Evolutionary conservation across 306 rosid species (phyloP).

Genomic region (Quillaja saponaria): DNA sequence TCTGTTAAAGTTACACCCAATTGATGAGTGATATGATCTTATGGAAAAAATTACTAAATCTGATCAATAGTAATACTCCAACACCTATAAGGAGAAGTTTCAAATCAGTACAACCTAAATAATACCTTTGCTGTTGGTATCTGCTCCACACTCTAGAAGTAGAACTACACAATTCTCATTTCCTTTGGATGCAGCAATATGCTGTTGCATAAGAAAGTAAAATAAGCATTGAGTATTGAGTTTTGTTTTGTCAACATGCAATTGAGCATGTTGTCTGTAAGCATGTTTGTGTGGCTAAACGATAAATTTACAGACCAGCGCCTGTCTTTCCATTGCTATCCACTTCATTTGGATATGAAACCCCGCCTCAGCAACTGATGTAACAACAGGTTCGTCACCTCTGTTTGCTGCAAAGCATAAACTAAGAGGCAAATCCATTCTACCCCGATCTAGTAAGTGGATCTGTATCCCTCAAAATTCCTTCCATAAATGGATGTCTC

Average conservation of each 20-base stretch:
- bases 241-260: not conserved
- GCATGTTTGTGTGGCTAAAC: not conserved
- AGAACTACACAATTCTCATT: slow-evolving; percentile 44
- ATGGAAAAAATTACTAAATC: no score
- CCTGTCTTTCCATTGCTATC: slow-evolving; percentile 53
- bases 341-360: slow-evolving; percentile 66
- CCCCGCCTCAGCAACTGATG: slow-evolving; percentile 53
- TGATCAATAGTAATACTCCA: not conserved
- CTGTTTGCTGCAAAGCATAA: slow-evolving; percentile 65
- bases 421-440: slow-evolving; percentile 59
- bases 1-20: slow-evolving; percentile 40
- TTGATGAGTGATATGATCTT: not conserved
- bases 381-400: slow-evolving; percentile 50
- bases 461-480: slow-evolving; percentile 52
- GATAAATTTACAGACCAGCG: slow-evolving; percentile 59
- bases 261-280: not conserved
- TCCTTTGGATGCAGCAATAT: slow-evolving; percentile 67
- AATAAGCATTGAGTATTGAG: not conserved
- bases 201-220: slow-evolving; percentile 44
- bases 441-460: slow-evolving; percentile 57
- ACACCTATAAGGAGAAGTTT: not conserved
- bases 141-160: slow-evolving; percentile 60
- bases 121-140: slow-evolving; percentile 64
- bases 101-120: not conserved
- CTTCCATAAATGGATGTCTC: slow-evolving; percentile 42